phyloP scores from a whole-genome alignment of 257 asterid genomes.

The Nicotiana obtusifolia region DNA sequence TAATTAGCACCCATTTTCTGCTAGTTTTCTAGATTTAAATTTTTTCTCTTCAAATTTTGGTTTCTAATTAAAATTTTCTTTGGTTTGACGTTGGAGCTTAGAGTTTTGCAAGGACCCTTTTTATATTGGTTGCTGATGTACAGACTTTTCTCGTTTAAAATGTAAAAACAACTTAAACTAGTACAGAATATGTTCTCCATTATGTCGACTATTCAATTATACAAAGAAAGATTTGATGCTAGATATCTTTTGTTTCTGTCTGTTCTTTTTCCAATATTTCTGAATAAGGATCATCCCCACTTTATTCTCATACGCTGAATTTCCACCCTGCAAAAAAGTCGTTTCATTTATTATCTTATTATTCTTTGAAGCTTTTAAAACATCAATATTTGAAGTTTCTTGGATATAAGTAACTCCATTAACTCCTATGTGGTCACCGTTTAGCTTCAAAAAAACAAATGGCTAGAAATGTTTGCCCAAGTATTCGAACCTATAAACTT shows the following conservation, averaged over 20 bases:
- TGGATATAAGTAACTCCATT: not conserved
- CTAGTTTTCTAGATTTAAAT: not conserved
- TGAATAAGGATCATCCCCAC: not conserved
- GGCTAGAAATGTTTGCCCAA: too few relatives aligned
- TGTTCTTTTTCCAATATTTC: not conserved
- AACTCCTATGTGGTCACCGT: too few relatives aligned
- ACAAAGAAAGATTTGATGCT: not conserved
- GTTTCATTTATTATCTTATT: not conserved
- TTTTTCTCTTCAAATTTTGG: not conserved
- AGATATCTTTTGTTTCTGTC: slow-evolving; percentile 3
- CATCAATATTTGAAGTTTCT: not conserved
- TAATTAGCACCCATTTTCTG: slow-evolving; percentile 33
- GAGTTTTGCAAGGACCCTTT: slow-evolving; percentile 8
- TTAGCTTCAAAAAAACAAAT: too few relatives aligned
- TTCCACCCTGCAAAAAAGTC: not conserved
- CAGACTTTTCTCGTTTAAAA: not conserved
- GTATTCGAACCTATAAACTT: too few relatives aligned
- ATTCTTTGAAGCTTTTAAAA: not conserved
- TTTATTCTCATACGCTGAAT: not conserved
- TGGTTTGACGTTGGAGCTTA: slow-evolving; percentile 10
- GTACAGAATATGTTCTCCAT: slow-evolving; percentile 33
- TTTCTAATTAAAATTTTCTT: not conserved
- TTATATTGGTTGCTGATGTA: slow-evolving; percentile 19
- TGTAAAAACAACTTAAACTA: not conserved
- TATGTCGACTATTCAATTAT: not conserved